These are phyloP conservation scores for Anaeramoeba ignava DNA, from an alignment of 78 protist genomes.

Conservation along the genomic window DNA sequence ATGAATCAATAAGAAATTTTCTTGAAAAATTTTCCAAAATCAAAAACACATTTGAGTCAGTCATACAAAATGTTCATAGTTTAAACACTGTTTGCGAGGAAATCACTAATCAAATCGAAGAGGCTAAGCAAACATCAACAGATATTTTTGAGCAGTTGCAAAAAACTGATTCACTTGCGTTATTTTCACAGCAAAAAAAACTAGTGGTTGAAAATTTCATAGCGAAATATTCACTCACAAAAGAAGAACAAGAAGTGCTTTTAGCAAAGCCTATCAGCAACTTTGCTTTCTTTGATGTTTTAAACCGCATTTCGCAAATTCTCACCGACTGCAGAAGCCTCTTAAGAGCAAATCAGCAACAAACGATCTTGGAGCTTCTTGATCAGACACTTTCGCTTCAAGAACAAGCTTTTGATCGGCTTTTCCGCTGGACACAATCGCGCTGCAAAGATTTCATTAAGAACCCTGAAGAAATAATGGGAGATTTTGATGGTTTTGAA, in stretches of 20 bases:
- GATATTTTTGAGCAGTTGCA: no score
- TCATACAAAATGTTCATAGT: no score
- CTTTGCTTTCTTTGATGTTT: background rate
- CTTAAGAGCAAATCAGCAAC: background rate
- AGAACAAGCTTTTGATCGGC: background rate
- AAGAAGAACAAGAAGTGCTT: background rate
- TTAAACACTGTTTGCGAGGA: no score
- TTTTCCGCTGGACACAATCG: background rate
- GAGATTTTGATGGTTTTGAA: background rate
- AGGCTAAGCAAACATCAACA: no score
- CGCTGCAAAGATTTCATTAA: background rate
- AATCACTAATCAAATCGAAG: no score
- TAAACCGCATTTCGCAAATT: background rate
- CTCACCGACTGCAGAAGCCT: background rate
- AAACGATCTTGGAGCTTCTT: background rate
- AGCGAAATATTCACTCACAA: background rate
- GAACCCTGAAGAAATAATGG: background rate
- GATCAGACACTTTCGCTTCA: background rate
- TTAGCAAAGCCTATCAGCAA: background rate
- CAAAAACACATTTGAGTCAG: no score
- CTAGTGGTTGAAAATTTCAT: background rate
- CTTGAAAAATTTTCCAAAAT: no score
- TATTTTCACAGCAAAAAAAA: no score
- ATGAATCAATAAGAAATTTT: no score
- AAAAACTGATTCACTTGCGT: no score